Evolutionary conservation across 2,329 filamentous ascomycete genomes (phyloP), one percentile per base, ranked within the genome.

Genomic region (Pyrenochaeta sp.): DNA sequence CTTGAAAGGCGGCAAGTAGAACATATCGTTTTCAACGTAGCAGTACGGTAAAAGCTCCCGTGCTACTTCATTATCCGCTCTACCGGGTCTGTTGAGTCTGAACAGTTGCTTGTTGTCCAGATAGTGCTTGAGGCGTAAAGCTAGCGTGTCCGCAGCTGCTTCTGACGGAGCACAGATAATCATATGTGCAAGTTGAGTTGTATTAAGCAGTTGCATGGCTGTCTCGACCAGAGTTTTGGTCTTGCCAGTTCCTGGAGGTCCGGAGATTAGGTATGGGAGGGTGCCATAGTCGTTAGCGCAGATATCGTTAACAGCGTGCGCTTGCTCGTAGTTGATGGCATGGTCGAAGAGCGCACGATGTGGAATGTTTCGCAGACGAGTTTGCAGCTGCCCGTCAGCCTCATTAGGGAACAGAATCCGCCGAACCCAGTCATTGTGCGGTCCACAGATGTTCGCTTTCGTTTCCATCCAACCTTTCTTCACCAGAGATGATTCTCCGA

Each of bases 181-280:
- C 27, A 82, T 72, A 62, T 81, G 79, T 15, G 58, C 50, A 8
- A 63, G 52, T 0, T 58, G 25, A 1, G 65, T 65, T 2, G 61
- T 63, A 1, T 72, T 59, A 4, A 75, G 61, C 1, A 77, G 56
- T 44, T 77, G 73, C 57, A 79, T 62, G 9, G 80, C 77, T 50
- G 74, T 74, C 65, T 83, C 82, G 19, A 83, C 81, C 1, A 83
- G 63, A 2, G 81, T 83, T 57, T 83, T 83, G 8, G 82, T 84
- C 64, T 84, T 84, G 0, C 82, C 82, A 6, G 82, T 84, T n/a
- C 82, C 82, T 10, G 82, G 82, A 9, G 82, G 82, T 0, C 82
- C 82, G 7, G 77, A 79, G 19, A 84, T 80, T 9, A 83, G 72
- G 59, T 80, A 84, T 2, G 82, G 81, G 6, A 83, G 61, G 13